Conservation (phyloP, 768 basidiomycete genomes). For the Boletus subparvulus region DNA sequence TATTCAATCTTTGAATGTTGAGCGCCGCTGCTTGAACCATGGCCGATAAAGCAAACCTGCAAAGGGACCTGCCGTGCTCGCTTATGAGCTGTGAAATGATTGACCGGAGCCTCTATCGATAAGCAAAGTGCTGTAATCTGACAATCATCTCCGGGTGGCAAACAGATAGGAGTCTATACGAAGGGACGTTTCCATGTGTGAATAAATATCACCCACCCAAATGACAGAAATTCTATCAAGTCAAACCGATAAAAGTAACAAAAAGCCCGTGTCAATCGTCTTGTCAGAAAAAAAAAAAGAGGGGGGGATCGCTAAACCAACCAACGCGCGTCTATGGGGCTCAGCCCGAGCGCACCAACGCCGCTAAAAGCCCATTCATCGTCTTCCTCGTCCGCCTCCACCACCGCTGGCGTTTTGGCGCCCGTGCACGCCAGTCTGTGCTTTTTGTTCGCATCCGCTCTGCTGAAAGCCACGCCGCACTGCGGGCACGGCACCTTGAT, state of each 20-base stretch:
- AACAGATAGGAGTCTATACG: too few species aligned
- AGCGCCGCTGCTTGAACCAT: too few species aligned
- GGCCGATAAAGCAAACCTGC: too few species aligned
- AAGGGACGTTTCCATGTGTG: too few species aligned
- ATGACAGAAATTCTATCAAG: neutral
- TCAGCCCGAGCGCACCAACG: slow-evolving; percentile 11
- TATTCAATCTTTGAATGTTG: too few species aligned
- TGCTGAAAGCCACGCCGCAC: slow-evolving; percentile 20
- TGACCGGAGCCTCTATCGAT: neutral
- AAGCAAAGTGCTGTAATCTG: neutral
- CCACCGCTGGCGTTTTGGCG: neutral
- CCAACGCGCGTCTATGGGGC: neutral
- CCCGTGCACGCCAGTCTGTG: slow-evolving; percentile 17
- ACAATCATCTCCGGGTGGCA: too few species aligned
- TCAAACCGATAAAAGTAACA: neutral
- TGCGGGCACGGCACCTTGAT: slow-evolving; percentile 18
- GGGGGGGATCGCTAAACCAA: neutral
- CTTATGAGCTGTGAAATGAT: neutral
- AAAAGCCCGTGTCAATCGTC: neutral
- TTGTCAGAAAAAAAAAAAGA: neutral
- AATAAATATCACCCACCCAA: neutral
- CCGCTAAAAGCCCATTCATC: slow-evolving; percentile 4
- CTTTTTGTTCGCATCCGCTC: slow-evolving; percentile 27
- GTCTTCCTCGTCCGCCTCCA: neutral
- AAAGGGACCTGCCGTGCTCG: too few species aligned